Evolutionary conservation across 768 basidiomycete species (phyloP), one percentile per base, ranked within the genome.

Genomic region (Trametes villosa): DNA sequence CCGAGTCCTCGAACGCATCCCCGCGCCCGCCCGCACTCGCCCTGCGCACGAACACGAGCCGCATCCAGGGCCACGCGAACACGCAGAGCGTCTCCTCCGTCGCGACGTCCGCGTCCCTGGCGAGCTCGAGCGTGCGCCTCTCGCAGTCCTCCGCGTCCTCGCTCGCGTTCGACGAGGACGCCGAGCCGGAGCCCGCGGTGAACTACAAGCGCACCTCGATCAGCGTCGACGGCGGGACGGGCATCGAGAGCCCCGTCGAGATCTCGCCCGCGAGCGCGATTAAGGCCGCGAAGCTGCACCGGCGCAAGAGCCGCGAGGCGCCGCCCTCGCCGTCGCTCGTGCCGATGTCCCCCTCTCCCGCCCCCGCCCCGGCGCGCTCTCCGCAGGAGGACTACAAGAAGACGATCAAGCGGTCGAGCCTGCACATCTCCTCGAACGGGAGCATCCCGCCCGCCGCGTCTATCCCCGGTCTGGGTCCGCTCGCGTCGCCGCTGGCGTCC

Each of bases 131-230:
- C 31, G 72, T 75, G 22, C 78, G 79, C 9, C 69, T 79, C 34
- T 83, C 83, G 2, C 79, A 73, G 55, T 80, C 78, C 0, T 81
- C 83, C 1, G 66, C 72, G 50, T 81, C 84, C 2, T 85, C 83
- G 1, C 49, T 79, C 38, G 76, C 71, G 2, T 78, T 77, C 38
- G 77, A 75, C 34, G 68, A 67, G 8, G 65, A 57, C 22, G 18
- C 13, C n/a, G 51, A 81, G 80, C 31, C 79, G 79, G 40, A 81
- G 79, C 26, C 81, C 77, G 9, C 78, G 74, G 76, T 81, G 75
- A n/a, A n/a, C n/a, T n/a, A n/a, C n/a, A 57, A 48, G 38, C 56
- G 51, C 24, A 53, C 56, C 4, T 57, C 61, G 5, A 31, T 63
- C 38, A 50, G 57, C 60, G 57, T 41, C 45, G 53, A 53, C 50